A percentile compares a stretch with the other conserved stretches of the same genome.
phyloP scores from a whole-genome alignment of 805 yeast genomes.

The Wickerhamomyces bovis region DNA sequence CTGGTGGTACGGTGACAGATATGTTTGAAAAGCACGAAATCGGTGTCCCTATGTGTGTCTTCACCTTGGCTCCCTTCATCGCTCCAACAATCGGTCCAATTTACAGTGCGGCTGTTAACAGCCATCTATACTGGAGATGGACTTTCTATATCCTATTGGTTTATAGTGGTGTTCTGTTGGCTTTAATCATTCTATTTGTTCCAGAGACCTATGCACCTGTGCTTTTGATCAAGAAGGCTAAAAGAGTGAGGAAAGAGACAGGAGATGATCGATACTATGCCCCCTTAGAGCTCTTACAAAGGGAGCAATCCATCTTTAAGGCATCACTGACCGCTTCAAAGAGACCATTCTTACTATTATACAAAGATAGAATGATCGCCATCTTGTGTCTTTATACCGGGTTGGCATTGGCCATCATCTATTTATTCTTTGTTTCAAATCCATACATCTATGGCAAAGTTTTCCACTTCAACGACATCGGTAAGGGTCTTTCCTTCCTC shows the following conservation, averaged over 20 bases:
- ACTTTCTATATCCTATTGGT: slow-evolving; percentile 58
- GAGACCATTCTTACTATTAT: slow-evolving; percentile 45
- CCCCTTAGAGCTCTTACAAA: slow-evolving; percentile 33
- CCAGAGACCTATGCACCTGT: slow-evolving; percentile 65
- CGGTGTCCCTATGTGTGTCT: slow-evolving; percentile 64
- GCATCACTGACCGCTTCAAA: slow-evolving; percentile 41
- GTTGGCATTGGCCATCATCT: slow-evolving; percentile 51
- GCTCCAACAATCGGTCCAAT: slow-evolving; percentile 73
- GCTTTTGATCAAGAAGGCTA: slow-evolving; percentile 45
- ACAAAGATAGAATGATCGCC: slow-evolving; percentile 49
- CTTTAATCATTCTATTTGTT: slow-evolving; percentile 36
- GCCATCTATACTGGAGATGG: slow-evolving; percentile 59
- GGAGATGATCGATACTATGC: slow-evolving; percentile 44
- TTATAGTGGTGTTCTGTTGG: slow-evolving; percentile 52
- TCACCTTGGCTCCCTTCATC: slow-evolving; percentile 54
- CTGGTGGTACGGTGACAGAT: slow-evolving; percentile 75
- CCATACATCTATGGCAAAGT: slow-evolving; percentile 53
- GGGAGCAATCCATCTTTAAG: slow-evolving; percentile 34
- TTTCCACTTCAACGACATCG: slow-evolving; percentile 45
- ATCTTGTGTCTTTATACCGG: slow-evolving; percentile 52
- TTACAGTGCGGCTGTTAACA: slow-evolving; percentile 49
- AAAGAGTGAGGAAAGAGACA: slow-evolving; percentile 42
- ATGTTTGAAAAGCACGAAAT: slow-evolving; percentile 55
- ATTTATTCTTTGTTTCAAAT: slow-evolving; percentile 59
- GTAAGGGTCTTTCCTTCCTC: slow-evolving; percentile 59